phyloP scores from a whole-genome alignment of 2,329 filamentous ascomycete species.

The Xylariales sp. region DNA sequence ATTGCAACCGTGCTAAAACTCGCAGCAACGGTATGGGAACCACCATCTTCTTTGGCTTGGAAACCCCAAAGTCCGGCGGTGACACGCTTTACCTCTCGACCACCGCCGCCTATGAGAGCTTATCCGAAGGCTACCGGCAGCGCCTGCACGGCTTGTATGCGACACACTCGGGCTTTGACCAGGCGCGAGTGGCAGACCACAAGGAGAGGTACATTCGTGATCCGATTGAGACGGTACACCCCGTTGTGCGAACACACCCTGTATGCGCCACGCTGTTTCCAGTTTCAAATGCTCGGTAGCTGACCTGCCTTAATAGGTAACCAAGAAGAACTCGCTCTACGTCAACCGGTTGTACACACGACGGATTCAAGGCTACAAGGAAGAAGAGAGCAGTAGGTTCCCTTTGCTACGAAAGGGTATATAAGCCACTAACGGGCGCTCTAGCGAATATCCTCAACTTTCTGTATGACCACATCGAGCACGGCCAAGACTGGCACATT shows the following conservation, averaged over 20 bases:
- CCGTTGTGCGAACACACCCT: slow-evolving; percentile 22
- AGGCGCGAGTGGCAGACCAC: slow-evolving; percentile 10
- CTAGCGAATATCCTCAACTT: slow-evolving; percentile 8
- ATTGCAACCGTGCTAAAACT: not conserved
- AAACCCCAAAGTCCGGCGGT: slow-evolving; percentile 15
- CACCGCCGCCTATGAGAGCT: slow-evolving; percentile 15
- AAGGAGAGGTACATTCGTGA: slow-evolving; percentile 16
- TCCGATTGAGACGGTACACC: slow-evolving; percentile 22
- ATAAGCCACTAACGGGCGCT: not conserved
- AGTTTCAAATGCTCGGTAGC: slow-evolving; percentile 6
- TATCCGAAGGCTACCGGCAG: slow-evolving; percentile 11
- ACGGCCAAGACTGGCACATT: slow-evolving; percentile 10
- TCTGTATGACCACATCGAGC: slow-evolving; percentile 9
- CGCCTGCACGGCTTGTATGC: slow-evolving; percentile 15
- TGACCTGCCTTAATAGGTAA: slow-evolving; percentile 5
- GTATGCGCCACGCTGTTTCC: slow-evolving; percentile 19
- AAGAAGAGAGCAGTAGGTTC: slow-evolving; percentile 10
- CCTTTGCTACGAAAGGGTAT: not conserved
- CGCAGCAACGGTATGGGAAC: slow-evolving; percentile 13
- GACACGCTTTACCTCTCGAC: slow-evolving; percentile 14
- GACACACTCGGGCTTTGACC: slow-evolving; percentile 14
- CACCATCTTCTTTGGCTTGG: slow-evolving; percentile 16
- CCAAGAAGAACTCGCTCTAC: slow-evolving; percentile 10
- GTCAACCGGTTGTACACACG: slow-evolving; percentile 9
- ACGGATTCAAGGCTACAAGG: slow-evolving; percentile 8